Evolutionary conservation across 129 eudicot species (phyloP).

Genomic region (Flaveria sonorensis): DNA sequence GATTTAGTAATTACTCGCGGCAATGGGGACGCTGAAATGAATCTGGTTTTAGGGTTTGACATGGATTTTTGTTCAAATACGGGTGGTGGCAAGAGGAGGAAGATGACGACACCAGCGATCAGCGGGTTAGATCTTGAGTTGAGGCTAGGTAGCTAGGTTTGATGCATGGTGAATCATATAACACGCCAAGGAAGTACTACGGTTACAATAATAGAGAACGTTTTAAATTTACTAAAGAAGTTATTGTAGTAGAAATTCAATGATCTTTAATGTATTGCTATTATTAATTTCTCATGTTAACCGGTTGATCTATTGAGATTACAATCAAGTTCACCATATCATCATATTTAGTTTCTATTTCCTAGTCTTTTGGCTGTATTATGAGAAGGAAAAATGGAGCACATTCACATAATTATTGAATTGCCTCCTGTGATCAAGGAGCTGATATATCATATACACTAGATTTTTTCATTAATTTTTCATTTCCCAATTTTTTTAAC

Average conservation of each 20-base stretch:
- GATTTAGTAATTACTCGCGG: constrained; percentile 21
- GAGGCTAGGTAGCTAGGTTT: constrained; percentile 44
- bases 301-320: background rate
- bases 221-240: background rate
- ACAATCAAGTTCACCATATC: too few species aligned
- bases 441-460: too few species aligned
- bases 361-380: too few species aligned
- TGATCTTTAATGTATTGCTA: constrained; percentile 2
- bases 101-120: constrained; percentile 28
- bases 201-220: background rate
- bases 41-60: constrained; percentile 41
- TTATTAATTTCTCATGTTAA: constrained; percentile 20
- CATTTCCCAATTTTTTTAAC: too few species aligned
- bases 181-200: constrained; percentile 23
- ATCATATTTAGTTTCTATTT: too few species aligned
- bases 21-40: constrained; percentile 36
- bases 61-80: constrained; percentile 8
- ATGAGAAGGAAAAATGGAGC: too few species aligned
- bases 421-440: too few species aligned
- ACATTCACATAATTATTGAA: too few species aligned
- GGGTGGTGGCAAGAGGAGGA: constrained; percentile 44
- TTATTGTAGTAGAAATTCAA: constrained; percentile 14
- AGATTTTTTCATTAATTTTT: too few species aligned
- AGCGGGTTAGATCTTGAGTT: constrained; percentile 61
- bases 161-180: constrained; percentile 37